Evolutionary conservation across 495 filamentous ascomycete species (phyloP).

Genomic region (Penicillium maclennaniae): DNA sequence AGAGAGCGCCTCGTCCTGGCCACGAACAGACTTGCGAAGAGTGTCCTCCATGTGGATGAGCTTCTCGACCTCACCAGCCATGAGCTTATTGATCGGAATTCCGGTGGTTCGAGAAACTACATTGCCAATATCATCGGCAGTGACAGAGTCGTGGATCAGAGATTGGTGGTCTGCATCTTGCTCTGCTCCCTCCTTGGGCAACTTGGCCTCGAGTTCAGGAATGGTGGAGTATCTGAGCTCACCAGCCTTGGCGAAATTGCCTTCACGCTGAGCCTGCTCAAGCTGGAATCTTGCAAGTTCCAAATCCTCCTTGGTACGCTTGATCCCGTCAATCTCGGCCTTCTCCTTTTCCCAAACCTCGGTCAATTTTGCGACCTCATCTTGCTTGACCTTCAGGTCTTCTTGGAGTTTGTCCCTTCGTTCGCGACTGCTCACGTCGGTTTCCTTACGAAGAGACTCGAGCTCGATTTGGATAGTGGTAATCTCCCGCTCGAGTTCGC

Average conservation of each 20-base stretch:
- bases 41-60: slow-evolving; percentile 93
- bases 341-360: slow-evolving; percentile 89
- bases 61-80: slow-evolving; percentile 87
- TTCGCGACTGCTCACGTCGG: slow-evolving; percentile 80
- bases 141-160: slow-evolving; percentile 88
- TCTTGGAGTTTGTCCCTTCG: slow-evolving; percentile 80
- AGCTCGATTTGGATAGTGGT: slow-evolving; percentile 97
- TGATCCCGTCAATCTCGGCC: slow-evolving; percentile 76
- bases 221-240: slow-evolving; percentile 85
- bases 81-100: slow-evolving; percentile 86
- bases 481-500: slow-evolving; percentile 85
- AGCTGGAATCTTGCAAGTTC: slow-evolving; percentile 82
- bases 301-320: slow-evolving; percentile 77
- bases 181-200: slow-evolving; percentile 69
- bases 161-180: slow-evolving; percentile 45
- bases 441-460: slow-evolving; percentile 93
- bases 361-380: slow-evolving; percentile 61
- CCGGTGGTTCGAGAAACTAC: slow-evolving; percentile 90
- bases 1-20: slow-evolving; percentile 88
- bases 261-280: slow-evolving; percentile 80
- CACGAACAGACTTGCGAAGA: slow-evolving; percentile 77
- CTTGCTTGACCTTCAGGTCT: slow-evolving; percentile 68
- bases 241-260: slow-evolving; percentile 85
- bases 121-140: slow-evolving; percentile 84
- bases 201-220: slow-evolving; percentile 68